phyloP scores from a whole-genome alignment of 805 yeast genomes.

The Hanseniaspora osmophila region DNA sequence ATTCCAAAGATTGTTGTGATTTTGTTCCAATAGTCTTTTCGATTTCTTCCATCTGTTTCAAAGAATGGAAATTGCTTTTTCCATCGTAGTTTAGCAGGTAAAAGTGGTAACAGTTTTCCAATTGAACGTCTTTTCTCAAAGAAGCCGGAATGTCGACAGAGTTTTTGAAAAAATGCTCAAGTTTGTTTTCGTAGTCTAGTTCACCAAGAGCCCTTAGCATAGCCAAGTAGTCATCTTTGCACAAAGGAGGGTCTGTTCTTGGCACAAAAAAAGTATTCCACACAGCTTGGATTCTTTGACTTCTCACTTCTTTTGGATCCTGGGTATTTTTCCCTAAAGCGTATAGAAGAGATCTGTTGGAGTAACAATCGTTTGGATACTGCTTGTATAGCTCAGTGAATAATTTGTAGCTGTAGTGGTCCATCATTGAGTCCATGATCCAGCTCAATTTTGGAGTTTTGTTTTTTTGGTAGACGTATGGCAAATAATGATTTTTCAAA shows the following conservation, averaged over 20 bases:
- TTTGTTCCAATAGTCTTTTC: background rate
- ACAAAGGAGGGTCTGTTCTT: background rate
- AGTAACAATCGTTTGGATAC: background rate
- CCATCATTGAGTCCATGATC: background rate
- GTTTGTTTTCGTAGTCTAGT: background rate
- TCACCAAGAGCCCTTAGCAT: background rate
- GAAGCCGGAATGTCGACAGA: background rate
- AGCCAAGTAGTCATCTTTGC: background rate
- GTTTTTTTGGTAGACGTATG: background rate
- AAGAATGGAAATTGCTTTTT: background rate
- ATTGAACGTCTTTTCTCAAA: too few relatives aligned
- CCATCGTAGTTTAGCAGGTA: background rate
- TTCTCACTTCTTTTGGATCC: background rate
- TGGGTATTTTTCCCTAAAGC: background rate
- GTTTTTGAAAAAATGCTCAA: background rate
- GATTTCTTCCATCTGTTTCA: background rate
- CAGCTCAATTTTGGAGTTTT: background rate
- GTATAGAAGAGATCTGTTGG: background rate
- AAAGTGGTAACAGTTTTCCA: background rate
- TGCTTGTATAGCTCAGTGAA: background rate
- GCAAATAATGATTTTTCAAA: background rate
- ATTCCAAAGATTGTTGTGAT: background rate
- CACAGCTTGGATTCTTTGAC: background rate
- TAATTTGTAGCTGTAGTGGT: background rate
- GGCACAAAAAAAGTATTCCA: background rate